Conservation (phyloP, 768 basidiomycete genomes). For the Chiua virens region DNA sequence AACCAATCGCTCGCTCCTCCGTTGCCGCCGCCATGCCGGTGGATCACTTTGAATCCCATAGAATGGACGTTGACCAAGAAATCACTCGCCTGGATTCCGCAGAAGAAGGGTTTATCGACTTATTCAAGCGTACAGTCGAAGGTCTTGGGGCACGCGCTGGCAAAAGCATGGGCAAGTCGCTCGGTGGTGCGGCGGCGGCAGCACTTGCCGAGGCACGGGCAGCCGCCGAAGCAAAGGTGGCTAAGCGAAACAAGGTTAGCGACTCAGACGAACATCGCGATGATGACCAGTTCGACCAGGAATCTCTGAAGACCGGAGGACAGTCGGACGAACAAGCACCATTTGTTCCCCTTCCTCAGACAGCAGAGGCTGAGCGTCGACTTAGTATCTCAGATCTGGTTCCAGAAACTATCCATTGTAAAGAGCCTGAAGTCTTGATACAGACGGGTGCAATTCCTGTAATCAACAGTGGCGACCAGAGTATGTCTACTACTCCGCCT, state of each 20-base stretch:
- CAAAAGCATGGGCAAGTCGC: conserved; percentile 61
- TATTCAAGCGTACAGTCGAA: conserved; percentile 71
- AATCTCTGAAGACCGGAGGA: not conserved
- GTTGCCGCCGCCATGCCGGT: not conserved
- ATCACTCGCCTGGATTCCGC: conserved; percentile 7
- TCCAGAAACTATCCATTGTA: conserved; percentile 32
- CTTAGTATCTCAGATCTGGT: conserved; percentile 66
- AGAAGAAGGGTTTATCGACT: conserved; percentile 55
- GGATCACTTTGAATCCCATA: conserved; percentile 22
- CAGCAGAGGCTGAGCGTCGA: conserved; percentile 31
- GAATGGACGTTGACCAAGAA: conserved; percentile 21
- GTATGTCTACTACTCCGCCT: conserved; percentile 56
- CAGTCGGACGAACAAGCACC: conserved; percentile 1
- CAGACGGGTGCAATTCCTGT: conserved; percentile 15
- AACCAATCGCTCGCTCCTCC: not conserved
- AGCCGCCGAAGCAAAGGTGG: conserved; percentile 68
- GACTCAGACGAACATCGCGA: conserved; percentile 28
- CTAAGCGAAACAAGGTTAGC: conserved; percentile 55
- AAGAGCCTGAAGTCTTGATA: conserved; percentile 18
- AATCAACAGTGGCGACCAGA: conserved; percentile 28
- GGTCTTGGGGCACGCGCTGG: conserved; percentile 58
- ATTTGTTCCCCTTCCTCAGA: not conserved
- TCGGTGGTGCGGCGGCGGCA: conserved; percentile 49
- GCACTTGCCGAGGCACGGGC: conserved; percentile 67
- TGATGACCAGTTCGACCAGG: conserved; percentile 8